Evolutionary conservation across 345 rosid genomes (phyloP), one percentile per base, ranked within the genome.

Genomic region (Euphorbia peplus): DNA sequence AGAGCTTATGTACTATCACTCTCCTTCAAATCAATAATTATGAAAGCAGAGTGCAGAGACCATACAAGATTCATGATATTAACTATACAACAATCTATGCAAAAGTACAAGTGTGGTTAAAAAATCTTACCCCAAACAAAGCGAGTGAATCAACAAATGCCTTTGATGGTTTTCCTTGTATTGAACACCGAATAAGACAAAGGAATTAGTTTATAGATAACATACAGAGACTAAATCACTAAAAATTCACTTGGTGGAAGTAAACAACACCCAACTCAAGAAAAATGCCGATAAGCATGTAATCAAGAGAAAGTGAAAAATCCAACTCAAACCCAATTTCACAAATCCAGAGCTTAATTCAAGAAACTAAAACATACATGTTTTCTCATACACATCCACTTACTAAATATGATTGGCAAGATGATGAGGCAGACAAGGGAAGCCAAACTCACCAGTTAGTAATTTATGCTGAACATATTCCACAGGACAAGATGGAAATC

Each of bases 111-210:
- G 66, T 29, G 73, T 39, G 76, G 48, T 48, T 13, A 35, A 71
- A 79, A 73, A 71, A 68, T 69, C 91, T 83, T 35, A 95, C 99
- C 91, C 99, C 99, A 65, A 95, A 95, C 18, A 95, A 78, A 68
- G 98, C 97, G 81, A 95, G 68, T 3, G 97, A 88, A 81, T 95
- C 99, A 28, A 95, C 93, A 73, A 95, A 74, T 37, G 84, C 81
- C 79, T 84, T 95, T 15, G 99, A 85, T 68, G 93, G 98, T 83
- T 90, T 95, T 77, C 98, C 99, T 54, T 95, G 82, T 54, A 88
- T 98, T 95, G 92, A 81, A 67, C 35, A n/a, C n/a, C n/a, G 16
- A 66, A 75, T 61, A 77, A 8, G 9, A 70, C 10, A n/a, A n/a
- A 13, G 64, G 8, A 48, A 5, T 28, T 16, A 39, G 52, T 5